These are phyloP conservation scores for Epichloe amarillans DNA, from an alignment of 2,329 filamentous ascomycete species.

Conservation along the genomic window DNA sequence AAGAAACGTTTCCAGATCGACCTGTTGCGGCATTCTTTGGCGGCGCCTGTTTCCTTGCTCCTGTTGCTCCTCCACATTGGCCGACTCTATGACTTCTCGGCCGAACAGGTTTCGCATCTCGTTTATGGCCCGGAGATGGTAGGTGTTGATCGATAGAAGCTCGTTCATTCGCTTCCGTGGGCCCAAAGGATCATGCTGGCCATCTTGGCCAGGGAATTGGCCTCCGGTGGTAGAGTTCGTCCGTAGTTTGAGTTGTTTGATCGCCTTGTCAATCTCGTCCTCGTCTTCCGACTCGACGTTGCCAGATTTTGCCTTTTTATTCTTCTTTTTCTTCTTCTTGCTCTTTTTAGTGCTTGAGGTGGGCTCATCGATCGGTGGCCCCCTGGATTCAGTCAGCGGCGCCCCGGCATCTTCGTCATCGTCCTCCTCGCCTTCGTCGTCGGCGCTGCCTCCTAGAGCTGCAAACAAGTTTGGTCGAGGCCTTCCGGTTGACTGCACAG, in stretches of 20 bases:
- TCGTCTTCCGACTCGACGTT: constrained; percentile 17
- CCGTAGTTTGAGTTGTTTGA: constrained; percentile 28
- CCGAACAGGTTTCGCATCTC: constrained; percentile 66
- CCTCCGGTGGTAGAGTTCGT: not conserved
- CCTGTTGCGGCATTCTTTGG: constrained; percentile 28
- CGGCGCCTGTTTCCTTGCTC: constrained; percentile 24
- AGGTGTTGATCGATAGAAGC: constrained; percentile 41
- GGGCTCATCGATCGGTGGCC: constrained; percentile 13
- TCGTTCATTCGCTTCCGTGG: constrained; percentile 18
- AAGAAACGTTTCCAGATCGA: constrained; percentile 44
- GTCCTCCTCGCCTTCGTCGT: constrained; percentile 22
- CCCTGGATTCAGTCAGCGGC: constrained; percentile 10
- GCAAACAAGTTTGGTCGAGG: constrained; percentile 37
- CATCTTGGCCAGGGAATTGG: constrained; percentile 3
- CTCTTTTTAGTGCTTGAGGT: constrained; percentile 15
- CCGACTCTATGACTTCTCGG: constrained; percentile 42
- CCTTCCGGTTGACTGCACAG: constrained; percentile 19
- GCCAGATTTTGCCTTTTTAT: constrained; percentile 22
- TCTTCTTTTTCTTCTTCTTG: constrained; percentile 20
- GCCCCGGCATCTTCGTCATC: constrained; percentile 20
- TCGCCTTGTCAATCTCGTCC: constrained; percentile 44
- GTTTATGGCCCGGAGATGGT: constrained; percentile 72
- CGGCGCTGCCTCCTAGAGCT: constrained; percentile 32
- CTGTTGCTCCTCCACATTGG: constrained; percentile 34
- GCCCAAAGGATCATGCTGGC: constrained; percentile 5